Evolutionary conservation across 306 rosid species (phyloP).

Genomic region (Alnus rubra): DNA sequence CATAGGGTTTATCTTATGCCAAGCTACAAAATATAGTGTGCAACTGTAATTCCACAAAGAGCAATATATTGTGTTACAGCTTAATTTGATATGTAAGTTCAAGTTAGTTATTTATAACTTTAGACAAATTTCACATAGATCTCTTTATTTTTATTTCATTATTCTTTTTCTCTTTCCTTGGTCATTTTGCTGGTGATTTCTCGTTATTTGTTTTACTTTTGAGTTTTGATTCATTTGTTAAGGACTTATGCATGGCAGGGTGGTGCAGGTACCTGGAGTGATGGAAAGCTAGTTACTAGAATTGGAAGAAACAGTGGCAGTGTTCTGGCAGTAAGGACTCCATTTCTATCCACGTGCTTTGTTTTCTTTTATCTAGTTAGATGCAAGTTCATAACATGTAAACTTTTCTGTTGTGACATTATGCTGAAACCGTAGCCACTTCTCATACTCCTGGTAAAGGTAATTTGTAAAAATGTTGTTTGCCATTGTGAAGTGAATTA

Average conservation of each 20-base stretch:
- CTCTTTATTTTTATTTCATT: not conserved
- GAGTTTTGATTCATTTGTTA: slow-evolving; percentile 49
- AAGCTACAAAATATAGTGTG: not conserved
- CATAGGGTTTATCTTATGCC: not conserved
- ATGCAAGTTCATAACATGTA: not conserved
- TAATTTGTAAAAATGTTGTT: not conserved
- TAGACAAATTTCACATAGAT: not conserved
- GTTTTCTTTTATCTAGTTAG: not conserved
- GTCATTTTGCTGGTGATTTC: slow-evolving; percentile 9
- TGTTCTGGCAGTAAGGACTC: slow-evolving; percentile 71
- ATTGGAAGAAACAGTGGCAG: slow-evolving; percentile 93
- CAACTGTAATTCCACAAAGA: not conserved
- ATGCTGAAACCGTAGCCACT: not conserved
- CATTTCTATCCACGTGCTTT: not conserved
- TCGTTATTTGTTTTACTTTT: slow-evolving; percentile 23
- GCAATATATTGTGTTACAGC: not conserved
- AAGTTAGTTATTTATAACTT: not conserved
- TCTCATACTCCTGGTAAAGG: not conserved
- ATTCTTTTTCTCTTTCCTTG: slow-evolving; percentile 1
- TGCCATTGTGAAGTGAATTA: not conserved
- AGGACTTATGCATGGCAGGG: slow-evolving; percentile 98
- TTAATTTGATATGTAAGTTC: not conserved
- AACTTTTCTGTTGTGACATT: not conserved
- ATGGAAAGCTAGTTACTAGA: slow-evolving; percentile 92
- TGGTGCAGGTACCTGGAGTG: slow-evolving; percentile 99